Percentiles rank a stretch among this genome's conserved stretches.
Evolutionary conservation across 1,284 basidiomycete species (phyloP).

Genomic region (Chiua sp.): DNA sequence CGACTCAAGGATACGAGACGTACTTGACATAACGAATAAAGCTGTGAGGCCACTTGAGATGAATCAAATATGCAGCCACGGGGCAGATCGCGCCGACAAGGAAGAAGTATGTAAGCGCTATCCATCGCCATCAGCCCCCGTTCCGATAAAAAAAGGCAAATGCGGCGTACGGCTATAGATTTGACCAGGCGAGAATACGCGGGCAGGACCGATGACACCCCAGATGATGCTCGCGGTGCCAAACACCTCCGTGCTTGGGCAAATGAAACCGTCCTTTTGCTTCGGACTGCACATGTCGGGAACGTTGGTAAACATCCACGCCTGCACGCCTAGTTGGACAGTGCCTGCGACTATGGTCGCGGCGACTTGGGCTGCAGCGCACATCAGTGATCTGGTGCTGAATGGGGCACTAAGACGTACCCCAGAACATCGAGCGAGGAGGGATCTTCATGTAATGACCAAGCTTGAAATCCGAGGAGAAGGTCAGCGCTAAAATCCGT

Average conservation of each 20-base stretch:
- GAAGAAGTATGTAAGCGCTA: constrained; percentile 57
- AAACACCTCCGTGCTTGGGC: constrained; percentile 43
- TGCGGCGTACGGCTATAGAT: constrained; percentile 28
- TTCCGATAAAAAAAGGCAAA: no score
- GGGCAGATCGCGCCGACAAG: constrained; percentile 58
- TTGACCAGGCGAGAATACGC: constrained; percentile 32
- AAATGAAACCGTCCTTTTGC: constrained; percentile 43
- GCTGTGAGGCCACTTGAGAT: constrained; percentile 47
- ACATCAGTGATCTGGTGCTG: not conserved
- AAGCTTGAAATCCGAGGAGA: constrained; percentile 52
- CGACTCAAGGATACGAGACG: not conserved
- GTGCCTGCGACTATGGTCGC: constrained; percentile 49
- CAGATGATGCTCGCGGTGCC: constrained; percentile 48
- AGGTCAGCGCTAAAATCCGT: constrained; percentile 35
- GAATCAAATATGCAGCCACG: constrained; percentile 43
- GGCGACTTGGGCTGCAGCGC: constrained; percentile 40
- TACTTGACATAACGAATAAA: constrained; percentile 53
- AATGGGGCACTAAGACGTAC: constrained; percentile 13
- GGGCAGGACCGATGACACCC: constrained; percentile 47
- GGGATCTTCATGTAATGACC: constrained; percentile 61
- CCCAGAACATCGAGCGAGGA: constrained; percentile 51
- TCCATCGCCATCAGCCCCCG: not conserved
- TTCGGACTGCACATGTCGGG: constrained; percentile 29
- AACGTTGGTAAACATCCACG: constrained; percentile 45
- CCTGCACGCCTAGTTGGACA: constrained; percentile 48